phyloP scores from a whole-genome alignment of 1,284 basidiomycete species.

The Malassezia equina region DNA sequence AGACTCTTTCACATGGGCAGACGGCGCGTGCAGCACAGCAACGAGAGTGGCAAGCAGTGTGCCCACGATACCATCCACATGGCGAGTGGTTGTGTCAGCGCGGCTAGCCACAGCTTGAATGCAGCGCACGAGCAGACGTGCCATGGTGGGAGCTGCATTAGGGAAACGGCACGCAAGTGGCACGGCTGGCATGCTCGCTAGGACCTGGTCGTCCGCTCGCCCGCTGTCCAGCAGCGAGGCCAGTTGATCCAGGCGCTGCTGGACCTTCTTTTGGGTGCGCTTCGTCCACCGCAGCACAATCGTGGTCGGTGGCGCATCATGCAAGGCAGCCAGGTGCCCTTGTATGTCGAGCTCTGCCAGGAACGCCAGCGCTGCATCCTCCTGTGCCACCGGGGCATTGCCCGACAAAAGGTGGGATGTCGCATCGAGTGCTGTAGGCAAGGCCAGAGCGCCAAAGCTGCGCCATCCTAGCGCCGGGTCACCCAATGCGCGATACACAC shows the following conservation, averaged over 20 bases:
- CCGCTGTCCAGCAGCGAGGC: neutral
- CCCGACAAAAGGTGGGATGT: slow-evolving; percentile 19
- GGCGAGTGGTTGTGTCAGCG: neutral
- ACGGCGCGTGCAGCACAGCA: neutral
- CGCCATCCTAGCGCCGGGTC: slow-evolving; percentile 28
- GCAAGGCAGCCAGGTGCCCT: slow-evolving; percentile 10
- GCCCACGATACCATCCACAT: neutral
- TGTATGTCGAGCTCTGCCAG: slow-evolving; percentile 22
- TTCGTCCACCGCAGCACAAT: slow-evolving; percentile 11
- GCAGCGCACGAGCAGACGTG: neutral
- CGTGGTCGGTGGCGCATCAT: slow-evolving; percentile 12
- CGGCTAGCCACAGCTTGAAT: neutral
- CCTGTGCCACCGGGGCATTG: neutral
- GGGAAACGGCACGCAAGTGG: slow-evolving; percentile 8
- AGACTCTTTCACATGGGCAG: neutral
- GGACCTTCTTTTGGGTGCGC: neutral
- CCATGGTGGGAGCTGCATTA: neutral
- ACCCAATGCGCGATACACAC: slow-evolving; percentile 30
- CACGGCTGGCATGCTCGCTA: neutral
- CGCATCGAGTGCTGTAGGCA: slow-evolving; percentile 32
- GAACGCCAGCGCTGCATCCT: slow-evolving; percentile 22
- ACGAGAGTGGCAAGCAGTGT: neutral
- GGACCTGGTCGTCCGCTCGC: neutral
- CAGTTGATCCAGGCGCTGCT: neutral
- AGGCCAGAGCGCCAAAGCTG: slow-evolving; percentile 37